phyloP scores from a whole-genome alignment of 768 basidiomycete species.

The Heimioporus sp. region DNA sequence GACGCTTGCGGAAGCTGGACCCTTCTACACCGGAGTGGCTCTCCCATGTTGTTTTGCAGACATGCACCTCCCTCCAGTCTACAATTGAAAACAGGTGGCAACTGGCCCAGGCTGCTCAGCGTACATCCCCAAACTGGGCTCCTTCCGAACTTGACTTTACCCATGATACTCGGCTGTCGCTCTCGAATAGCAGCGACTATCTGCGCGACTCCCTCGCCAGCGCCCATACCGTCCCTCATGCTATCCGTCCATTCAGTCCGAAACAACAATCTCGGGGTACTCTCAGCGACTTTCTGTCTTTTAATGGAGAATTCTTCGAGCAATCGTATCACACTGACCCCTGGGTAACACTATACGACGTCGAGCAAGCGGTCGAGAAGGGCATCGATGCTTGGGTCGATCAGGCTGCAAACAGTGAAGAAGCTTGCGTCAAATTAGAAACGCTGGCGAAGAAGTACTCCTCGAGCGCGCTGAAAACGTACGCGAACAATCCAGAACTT shows the following conservation, averaged over 20 bases:
- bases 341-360: conserved; percentile 32
- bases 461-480: conserved; percentile 22
- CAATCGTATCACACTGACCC: conserved; percentile 6
- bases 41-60: conserved; percentile 38
- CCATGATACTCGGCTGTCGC: conserved; percentile 33
- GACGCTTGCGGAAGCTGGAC: conserved; percentile 26
- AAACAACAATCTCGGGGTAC: conserved; percentile 6
- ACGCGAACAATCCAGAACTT: conserved; percentile 35
- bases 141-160: conserved; percentile 26
- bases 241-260: background rate
- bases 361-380: conserved; percentile 34
- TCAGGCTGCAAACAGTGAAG: conserved; percentile 13
- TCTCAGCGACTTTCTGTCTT: conserved; percentile 16
- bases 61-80: conserved; percentile 21
- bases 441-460: conserved; percentile 27
- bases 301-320: conserved; percentile 13
- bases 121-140: conserved; percentile 26
- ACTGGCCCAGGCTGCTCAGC: conserved; percentile 24
- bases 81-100: conserved; percentile 35
- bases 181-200: conserved; percentile 28
- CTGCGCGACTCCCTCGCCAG: conserved; percentile 19
- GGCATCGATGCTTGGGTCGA: conserved; percentile 34
- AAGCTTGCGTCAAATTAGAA: conserved; percentile 27
- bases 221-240: conserved; percentile 1
- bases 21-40: conserved; percentile 23